Base-by-base conservation (phyloP, 2,329 filamentous ascomycete species). In the Orbilia quercus region DNA sequence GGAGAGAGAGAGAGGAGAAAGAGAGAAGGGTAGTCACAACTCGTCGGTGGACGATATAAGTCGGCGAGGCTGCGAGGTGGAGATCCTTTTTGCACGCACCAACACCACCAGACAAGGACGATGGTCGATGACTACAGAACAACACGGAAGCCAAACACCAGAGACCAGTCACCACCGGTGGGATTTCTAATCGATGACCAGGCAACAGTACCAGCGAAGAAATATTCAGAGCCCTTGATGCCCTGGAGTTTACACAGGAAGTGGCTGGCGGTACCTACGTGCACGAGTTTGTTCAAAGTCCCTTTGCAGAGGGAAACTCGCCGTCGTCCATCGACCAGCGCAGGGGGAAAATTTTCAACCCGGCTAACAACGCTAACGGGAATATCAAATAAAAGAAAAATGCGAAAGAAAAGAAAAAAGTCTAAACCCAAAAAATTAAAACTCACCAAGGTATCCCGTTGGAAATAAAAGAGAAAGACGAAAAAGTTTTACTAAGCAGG, bases 401-500 rank as follows among this genome's bases (percentile, higher is more conserved):
- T 31, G 28, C 28, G 28, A 63, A 53, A 44, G 38, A 12, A 63
- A 54, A 22, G 4, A 9, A 4, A 9, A 63, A 53, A 44, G 38
- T 9, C 9, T 9, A 57, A 57, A n/a, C n/a, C n/a, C n/a, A n/a
- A n/a, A n/a, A n/a, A n/a, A n/a, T n/a, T n/a, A 64, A 65, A 53
- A 65, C 67, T 72, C 48, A 72, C 67, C 67, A 72, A 60, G 28
- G 55, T 72, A 72, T 72, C 67, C 58, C 67, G 60, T 72, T 72
- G 67, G 67, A 72, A 40, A 28, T 9, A 36, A 16, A 47, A 47
- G 36, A 72, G 47, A 42, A 51, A 40, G 50, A n/a, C 22, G 18
- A 36, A 48, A 57, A 72, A 54, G 36, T 48, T 50, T 57, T 51
- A 58, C 31, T 44, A 64, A 48, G 47, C 44, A 59, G 58, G 64